These are phyloP conservation scores for Suillus plorans DNA, from an alignment of 768 basidiomycete genomes.

Conservation along the genomic window DNA sequence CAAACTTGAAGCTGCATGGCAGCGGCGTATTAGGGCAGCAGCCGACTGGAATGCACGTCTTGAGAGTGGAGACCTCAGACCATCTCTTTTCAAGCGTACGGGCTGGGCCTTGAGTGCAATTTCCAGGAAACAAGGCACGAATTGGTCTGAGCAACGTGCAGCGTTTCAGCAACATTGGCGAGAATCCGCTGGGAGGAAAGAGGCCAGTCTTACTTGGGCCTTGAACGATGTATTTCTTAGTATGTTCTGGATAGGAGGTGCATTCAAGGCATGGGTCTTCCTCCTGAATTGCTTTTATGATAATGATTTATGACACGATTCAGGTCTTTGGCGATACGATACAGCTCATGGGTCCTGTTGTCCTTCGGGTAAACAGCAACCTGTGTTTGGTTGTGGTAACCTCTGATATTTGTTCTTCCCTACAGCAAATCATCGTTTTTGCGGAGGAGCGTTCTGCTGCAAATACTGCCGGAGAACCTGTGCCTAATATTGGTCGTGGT, in stretches of 20 bases:
- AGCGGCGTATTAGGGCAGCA: constrained; percentile 44
- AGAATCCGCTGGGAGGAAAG: constrained; percentile 40
- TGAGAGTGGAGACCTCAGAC: constrained; percentile 41
- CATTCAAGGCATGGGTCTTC: constrained; percentile 45
- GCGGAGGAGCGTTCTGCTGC: constrained; percentile 47
- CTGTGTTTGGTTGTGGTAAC: too few species aligned
- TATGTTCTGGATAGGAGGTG: constrained; percentile 63
- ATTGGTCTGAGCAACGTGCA: constrained; percentile 26
- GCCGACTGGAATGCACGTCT: constrained; percentile 56
- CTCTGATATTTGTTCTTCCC: constrained; percentile 1
- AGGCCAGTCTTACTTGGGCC: constrained; percentile 57
- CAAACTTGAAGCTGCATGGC: constrained; percentile 57
- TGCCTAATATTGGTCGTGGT: constrained; percentile 50
- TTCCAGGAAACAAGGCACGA: constrained; percentile 9
- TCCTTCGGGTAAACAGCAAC: constrained; percentile 48
- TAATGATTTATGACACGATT: not conserved
- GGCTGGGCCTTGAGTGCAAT: constrained; percentile 37
- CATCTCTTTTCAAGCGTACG: constrained; percentile 37
- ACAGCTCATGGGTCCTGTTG: constrained; percentile 60
- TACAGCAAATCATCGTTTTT: constrained; percentile 60
- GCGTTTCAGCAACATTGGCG: constrained; percentile 45
- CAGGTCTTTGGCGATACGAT: constrained; percentile 61
- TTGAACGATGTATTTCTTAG: constrained; percentile 59
- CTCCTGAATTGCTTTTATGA: not conserved
- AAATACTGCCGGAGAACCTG: constrained; percentile 31